A percentile compares a stretch with the other conserved stretches of the same genome.
Evolutionary conservation across 2,329 filamentous ascomycete species (phyloP).

Genomic region (Exserohilum turcica): DNA sequence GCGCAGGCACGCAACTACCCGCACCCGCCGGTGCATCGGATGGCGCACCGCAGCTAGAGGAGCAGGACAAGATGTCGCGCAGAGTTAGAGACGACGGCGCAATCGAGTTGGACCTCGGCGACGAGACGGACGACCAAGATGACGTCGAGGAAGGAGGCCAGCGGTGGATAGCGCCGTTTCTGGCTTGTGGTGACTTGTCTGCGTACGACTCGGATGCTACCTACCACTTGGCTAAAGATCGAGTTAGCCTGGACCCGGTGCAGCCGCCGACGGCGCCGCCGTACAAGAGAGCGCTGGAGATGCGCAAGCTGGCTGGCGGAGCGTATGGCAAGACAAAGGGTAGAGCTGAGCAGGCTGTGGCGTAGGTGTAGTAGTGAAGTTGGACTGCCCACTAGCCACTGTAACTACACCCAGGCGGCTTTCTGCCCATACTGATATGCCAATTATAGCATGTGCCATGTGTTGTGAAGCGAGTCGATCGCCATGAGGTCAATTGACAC

Average conservation of each 20-base stretch:
- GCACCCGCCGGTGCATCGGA: conserved; percentile 41
- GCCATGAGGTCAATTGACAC: not conserved
- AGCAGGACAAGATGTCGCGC: no score
- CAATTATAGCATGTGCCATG: not conserved
- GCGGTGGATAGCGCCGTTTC: conserved; percentile 90
- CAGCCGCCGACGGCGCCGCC: conserved; percentile 96
- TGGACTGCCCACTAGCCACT: no score
- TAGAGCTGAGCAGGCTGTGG: conserved; percentile 2
- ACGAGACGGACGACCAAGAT: conserved; percentile 47
- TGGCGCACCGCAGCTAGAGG: no score
- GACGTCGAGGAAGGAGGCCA: conserved; percentile 52
- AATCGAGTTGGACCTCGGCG: conserved; percentile 55
- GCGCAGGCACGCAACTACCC: conserved; percentile 62
- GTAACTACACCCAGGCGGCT: no score
- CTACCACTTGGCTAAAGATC: conserved; percentile 83
- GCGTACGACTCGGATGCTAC: conserved; percentile 96
- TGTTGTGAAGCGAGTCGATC: not conserved
- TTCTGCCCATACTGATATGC: no score
- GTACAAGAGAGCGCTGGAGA: conserved; percentile 87
- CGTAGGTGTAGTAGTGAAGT: no score
- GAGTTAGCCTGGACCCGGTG: conserved; percentile 86
- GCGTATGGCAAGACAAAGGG: conserved; percentile 74
- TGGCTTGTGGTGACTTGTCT: conserved; percentile 95
- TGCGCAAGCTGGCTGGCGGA: conserved; percentile 75
- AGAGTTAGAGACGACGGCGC: conserved; percentile 54